These are phyloP conservation scores for Magnolia sinica DNA, from an alignment of 164 flowering plant genomes.

Conservation along the genomic window DNA sequence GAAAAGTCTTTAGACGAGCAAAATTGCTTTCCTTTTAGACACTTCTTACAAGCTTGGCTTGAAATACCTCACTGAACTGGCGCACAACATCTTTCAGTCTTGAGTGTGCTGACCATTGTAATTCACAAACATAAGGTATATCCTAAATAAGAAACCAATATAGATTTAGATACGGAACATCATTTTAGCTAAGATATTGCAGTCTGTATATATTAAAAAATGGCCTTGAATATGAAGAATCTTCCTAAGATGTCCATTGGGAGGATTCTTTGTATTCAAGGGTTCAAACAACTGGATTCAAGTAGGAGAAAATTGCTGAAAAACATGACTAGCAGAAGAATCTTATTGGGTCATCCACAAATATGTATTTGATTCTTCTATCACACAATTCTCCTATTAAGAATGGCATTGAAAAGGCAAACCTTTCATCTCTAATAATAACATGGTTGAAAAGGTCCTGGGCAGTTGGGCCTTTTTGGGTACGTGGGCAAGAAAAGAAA, in stretches of 20 bases:
- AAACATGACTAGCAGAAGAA: not conserved
- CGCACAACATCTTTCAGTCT: conserved; percentile 38
- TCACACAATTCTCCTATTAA: too few relatives aligned
- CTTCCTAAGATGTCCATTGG: too few relatives aligned
- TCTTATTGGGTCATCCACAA: too few relatives aligned
- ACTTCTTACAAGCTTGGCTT: conserved; percentile 6
- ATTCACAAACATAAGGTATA: conserved; percentile 54
- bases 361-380: too few relatives aligned
- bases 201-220: not conserved
- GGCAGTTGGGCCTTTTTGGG: too few relatives aligned
- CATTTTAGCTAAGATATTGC: not conserved
- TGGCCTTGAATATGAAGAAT: too few relatives aligned
- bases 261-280: not conserved
- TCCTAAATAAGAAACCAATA: conserved; percentile 43
- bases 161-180: not conserved
- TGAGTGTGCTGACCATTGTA: conserved; percentile 52
- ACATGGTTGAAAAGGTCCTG: too few relatives aligned
- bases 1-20: not conserved
- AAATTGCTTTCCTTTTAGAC: not conserved
- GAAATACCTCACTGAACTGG: conserved; percentile 45
- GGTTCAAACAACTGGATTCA: not conserved
- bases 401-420: too few relatives aligned
- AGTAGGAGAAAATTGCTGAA: not conserved
- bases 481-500: too few relatives aligned
- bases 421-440: too few relatives aligned